phyloP scores from a whole-genome alignment of 139 green algal species.

The Protoeuglena noctilucae region DNA sequence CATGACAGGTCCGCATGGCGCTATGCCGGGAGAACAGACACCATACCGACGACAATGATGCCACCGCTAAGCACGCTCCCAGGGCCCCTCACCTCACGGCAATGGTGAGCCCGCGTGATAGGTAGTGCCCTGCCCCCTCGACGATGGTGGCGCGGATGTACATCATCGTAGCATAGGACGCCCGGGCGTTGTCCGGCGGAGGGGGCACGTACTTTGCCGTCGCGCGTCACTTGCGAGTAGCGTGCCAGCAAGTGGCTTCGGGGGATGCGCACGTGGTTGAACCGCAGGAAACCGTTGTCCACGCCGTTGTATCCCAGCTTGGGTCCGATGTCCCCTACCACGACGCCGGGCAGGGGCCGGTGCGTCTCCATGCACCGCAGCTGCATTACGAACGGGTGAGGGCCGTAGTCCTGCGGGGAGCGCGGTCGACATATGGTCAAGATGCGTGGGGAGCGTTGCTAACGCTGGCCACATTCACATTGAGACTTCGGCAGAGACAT shows the following conservation, averaged over 20 bases:
- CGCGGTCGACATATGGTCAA: too few species aligned
- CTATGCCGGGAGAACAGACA: not conserved
- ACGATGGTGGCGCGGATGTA: conserved; percentile 78
- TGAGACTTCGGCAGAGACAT: too few species aligned
- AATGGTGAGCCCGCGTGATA: conserved; percentile 14
- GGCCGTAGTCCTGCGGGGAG: conserved; percentile 49
- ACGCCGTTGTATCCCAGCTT: conserved; percentile 82
- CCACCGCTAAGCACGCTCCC: too few species aligned
- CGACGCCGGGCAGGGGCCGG: conserved; percentile 64
- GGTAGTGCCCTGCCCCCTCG: not conserved
- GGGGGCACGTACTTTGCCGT: conserved; percentile 69
- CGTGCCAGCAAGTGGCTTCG: conserved; percentile 75
- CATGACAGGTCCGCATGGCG: not conserved
- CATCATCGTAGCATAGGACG: conserved; percentile 85
- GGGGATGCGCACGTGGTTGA: conserved; percentile 53
- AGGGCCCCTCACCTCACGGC: conserved; percentile 13
- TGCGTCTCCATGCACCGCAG: conserved; percentile 63
- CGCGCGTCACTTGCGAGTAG: conserved; percentile 52
- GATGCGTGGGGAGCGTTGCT: too few species aligned
- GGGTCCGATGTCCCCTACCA: conserved; percentile 82
- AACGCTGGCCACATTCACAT: too few species aligned
- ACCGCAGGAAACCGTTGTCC: conserved; percentile 74
- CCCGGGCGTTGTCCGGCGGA: conserved; percentile 64
- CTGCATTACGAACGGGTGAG: conserved; percentile 73
- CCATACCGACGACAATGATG: too few species aligned